Base-by-base conservation (phyloP, 176 grass and related monocot genomes). In the Paspalum notatum region DNA sequence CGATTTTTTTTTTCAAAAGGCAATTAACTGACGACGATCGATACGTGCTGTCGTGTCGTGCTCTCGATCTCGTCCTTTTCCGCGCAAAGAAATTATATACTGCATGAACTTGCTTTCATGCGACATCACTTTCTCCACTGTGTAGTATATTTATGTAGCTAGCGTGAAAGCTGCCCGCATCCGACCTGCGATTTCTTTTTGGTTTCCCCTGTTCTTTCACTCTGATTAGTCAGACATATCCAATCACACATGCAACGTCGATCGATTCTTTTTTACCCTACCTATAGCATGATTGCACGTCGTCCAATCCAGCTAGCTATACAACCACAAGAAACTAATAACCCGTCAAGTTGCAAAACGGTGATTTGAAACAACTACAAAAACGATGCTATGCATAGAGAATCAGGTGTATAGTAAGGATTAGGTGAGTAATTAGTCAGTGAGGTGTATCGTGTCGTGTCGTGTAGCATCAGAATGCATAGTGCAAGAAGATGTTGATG, bases 61-160 rank as follows among this genome's bases (percentile, higher is more conserved):
- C 53, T 47, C 45, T 75, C 39, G 69, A 6, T 57, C n/a, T 88
- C 54, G 58, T 59, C 76, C 39, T 76, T 85, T 84, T 63, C 62
- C 7, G 18, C 5, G 24, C 63, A 56, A 69, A 75, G 54, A 69
- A 78, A 56, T 58, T 71, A 47, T 49, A 18, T 63, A 16, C 7
- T 10, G 18, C 38, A 54, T 71, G 48, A 80, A 50, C 37, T 71
- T 59, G 57, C 72, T 82, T 85, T 85, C 82, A 77, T 51, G 82
- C 27, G 41, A 77, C 73, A 42, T 64, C 82, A 82, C 78, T 85
- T 77, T 89, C 78, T 49, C 58, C 69, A 42, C 39, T 18, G 82
- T 49, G 62, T 63, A 75, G 82, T 81, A 85, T 89, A 77, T 85
- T 25, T 71, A 39, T 71, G 82, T 71, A 57, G 45, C 8, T 5